phyloP scores from a whole-genome alignment of 768 basidiomycete species.

The Pleurotus tuber-regium region DNA sequence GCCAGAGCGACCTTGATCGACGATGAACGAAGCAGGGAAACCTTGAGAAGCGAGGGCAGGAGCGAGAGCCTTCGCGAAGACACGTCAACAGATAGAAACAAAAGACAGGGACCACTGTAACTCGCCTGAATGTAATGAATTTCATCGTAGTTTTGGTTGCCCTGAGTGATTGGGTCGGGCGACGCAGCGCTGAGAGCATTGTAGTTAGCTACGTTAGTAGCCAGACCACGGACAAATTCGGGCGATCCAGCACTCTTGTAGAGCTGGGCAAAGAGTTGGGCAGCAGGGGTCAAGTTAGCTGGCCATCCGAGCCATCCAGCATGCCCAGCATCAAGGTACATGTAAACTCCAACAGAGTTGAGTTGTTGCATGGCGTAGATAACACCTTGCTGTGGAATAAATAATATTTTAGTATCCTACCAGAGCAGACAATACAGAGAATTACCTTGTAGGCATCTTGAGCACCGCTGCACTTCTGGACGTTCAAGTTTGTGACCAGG shows the following conservation, averaged over 20 bases:
- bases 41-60: conserved; percentile 40
- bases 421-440: not conserved
- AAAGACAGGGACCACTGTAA: not conserved
- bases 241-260: conserved; percentile 52
- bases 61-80: conserved; percentile 39
- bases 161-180: conserved; percentile 62
- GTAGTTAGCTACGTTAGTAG: conserved; percentile 44
- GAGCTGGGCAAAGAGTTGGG: conserved; percentile 48
- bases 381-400: conserved; percentile 35
- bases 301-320: conserved; percentile 71
- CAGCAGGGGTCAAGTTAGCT: conserved; percentile 59
- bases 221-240: conserved; percentile 58
- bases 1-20: conserved; percentile 66
- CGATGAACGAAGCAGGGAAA: conserved; percentile 62
- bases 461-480: conserved; percentile 53
- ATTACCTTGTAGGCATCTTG: conserved; percentile 48
- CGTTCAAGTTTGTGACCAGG: conserved; percentile 65
- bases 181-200: conserved; percentile 38
- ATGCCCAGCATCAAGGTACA: conserved; percentile 63
- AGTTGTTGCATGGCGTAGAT: conserved; percentile 58
- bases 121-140: conserved; percentile 53
- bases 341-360: conserved; percentile 52
- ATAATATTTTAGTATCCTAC: not conserved
- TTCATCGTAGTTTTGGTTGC: conserved; percentile 62
- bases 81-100: not conserved